Evolutionary conservation across 495 filamentous ascomycete genomes (phyloP), one percentile per base, ranked within the genome.

Genomic region (Penicillium fimorum): DNA sequence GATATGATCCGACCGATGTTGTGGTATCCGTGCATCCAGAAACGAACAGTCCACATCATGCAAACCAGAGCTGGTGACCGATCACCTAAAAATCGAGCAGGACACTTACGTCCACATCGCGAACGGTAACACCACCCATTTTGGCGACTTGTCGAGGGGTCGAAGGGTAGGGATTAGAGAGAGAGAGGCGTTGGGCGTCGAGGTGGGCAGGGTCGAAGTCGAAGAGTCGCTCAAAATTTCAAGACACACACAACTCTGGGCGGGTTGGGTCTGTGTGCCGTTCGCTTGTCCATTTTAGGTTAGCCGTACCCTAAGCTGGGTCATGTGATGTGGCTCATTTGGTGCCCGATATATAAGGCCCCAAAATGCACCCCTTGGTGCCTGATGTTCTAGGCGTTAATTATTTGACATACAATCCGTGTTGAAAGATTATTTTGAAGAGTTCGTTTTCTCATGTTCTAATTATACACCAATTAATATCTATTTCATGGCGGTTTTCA

Each of bases 81-180:
- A 56, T 41, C 41, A 50, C 57, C 54, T 54, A 33, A 35, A 53
- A 49, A 51, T 58, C 55, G 56, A 56, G 59, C 60, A 63, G 62
- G 68, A 59, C 70, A 85, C 87, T 80, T 85, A 91, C 90, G 82
- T 92, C 89, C 74, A 93, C 89, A 83, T 93, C 89, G 76, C 89
- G 90, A 78, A 93, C 89, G 70, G 82, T 86, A 76, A 90, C 84
- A 79, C 89, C 89, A 78, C 87, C 82, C 89, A 93, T 93, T 71
- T 79, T 90, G 78, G 81, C 83, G 81, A 80, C 80, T 74, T 75
- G 60, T 63, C 58, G 61, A 69, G 67, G 66, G 70, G 61, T 63
- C 64, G 68, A 70, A 68, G 66, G 66, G 61, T 60, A 62, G 68
- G 67, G 69, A 62, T 62, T 64, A 53, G 62, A 63, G 67, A 62